These are phyloP conservation scores for Chaetoceros tenuissimus DNA, from an alignment of 108 stramenopile genomes.

Conservation along the genomic window DNA sequence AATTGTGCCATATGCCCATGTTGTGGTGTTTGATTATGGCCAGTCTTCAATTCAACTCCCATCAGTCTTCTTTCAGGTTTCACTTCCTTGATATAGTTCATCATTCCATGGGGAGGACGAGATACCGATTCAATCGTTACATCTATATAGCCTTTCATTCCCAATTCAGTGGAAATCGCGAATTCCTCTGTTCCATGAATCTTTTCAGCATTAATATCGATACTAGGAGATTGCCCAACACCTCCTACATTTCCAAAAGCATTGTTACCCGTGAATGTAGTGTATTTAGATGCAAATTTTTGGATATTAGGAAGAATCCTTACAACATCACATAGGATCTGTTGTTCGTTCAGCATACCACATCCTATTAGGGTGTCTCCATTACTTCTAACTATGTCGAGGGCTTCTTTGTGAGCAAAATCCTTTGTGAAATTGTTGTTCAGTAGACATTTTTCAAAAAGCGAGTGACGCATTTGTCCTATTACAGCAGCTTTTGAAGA, in stretches of 20 bases:
- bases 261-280: slow-evolving; percentile 11
- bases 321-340: slow-evolving; percentile 47
- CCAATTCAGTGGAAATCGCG: slow-evolving; percentile 60
- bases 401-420: slow-evolving; percentile 25
- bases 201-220: slow-evolving; percentile 21
- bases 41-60: slow-evolving; percentile 82
- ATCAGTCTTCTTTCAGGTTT: slow-evolving; percentile 28
- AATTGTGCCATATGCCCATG: slow-evolving; percentile 75
- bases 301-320: slow-evolving; percentile 55
- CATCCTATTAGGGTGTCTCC: slow-evolving; percentile 60
- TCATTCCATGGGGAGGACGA: background rate
- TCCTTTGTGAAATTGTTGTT: slow-evolving; percentile 37
- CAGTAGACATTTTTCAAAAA: slow-evolving; percentile 65
- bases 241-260: slow-evolving; percentile 11
- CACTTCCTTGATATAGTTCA: background rate
- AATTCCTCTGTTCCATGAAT: slow-evolving; percentile 64
- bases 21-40: slow-evolving; percentile 61
- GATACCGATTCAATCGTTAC: slow-evolving; percentile 38
- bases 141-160: slow-evolving; percentile 77
- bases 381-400: slow-evolving; percentile 48
- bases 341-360: slow-evolving; percentile 39
- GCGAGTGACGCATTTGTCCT: slow-evolving; percentile 75
- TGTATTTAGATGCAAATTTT: slow-evolving; percentile 46
- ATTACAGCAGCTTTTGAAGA: slow-evolving; percentile 49
- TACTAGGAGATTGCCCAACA: slow-evolving; percentile 17